Evolutionary conservation across 1,139 yeast genomes (phyloP), one percentile per base, ranked within the genome.

Genomic region (Zygoascus meyerae): DNA sequence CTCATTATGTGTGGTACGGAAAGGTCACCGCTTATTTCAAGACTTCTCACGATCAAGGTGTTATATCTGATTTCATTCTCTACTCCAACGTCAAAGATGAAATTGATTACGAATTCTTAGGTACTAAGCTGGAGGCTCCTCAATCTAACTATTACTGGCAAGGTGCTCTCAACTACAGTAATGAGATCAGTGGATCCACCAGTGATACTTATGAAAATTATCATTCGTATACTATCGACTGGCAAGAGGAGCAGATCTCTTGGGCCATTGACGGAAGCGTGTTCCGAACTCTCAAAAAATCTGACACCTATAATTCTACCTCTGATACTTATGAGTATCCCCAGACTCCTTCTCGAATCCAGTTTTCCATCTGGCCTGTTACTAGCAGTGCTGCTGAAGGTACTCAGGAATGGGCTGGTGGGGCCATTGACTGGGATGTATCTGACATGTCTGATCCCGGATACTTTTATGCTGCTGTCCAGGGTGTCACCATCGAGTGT

Each of bases 321-420:
- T 52, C 75, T 8, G 70, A 78, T 7, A 58, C 61, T 14, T 86
- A 80, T 68, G 67, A 69, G 50, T 90, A 65, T 70, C 97, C 97
- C 14, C 94, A 86, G 68, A 87, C 97, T 3, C 97, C 97, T 2
- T 73, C 92, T 43, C 78, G 95, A 62, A 68, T 90, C 49, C 95
- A 90, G 68, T 68, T 86, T 48, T 87, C 95, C 5, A 66, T 90
- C 52, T 90, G 97, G 97, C 95, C 97, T 4, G 97, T 85, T 65
- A 97, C 97, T 50, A 76, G 74, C 52, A 67, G 78, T 18, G 57
- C 72, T 41, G 80, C 79, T 33, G 67, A 70, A 39, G 97, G 97
- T 64, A 90, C 97, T 15, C 73, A 81, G 54, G 83, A 77, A 55
- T 90, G 97, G 97, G 95, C 97, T 34, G 97, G 97, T 63, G 97